phyloP scores from a whole-genome alignment of 257 asterid species.

The Solanum corneliomulleri region DNA sequence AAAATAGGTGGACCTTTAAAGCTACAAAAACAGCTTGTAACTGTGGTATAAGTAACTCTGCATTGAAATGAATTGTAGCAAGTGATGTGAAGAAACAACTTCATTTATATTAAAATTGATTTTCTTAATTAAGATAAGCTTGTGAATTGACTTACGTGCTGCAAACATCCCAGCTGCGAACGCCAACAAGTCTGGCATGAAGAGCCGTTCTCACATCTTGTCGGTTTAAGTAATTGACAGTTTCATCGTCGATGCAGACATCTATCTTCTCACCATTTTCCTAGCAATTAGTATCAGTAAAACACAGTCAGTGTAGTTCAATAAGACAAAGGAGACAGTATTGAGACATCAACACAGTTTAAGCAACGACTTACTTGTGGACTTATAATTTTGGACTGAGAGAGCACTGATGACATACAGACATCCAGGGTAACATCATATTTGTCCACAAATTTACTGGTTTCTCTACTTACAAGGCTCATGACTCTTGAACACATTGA shows the following conservation, averaged over 20 bases:
- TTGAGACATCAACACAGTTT: neutral
- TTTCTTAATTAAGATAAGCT: neutral
- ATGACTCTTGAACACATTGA: slow-evolving; percentile 36
- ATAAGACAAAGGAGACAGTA: neutral
- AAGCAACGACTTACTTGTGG: slow-evolving; percentile 30
- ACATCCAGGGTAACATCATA: slow-evolving; percentile 70
- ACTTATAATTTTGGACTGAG: slow-evolving; percentile 44
- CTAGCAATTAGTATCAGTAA: slow-evolving; percentile 6
- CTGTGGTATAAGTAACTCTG: neutral
- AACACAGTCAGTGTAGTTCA: neutral
- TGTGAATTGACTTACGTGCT: slow-evolving; percentile 30
- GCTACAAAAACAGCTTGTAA: neutral
- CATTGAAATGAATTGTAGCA: neutral
- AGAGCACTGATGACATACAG: slow-evolving; percentile 51
- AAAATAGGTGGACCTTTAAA: neutral
- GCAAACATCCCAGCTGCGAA: slow-evolving; percentile 50
- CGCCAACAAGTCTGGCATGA: slow-evolving; percentile 59
- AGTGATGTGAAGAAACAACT: neutral
- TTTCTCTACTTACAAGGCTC: slow-evolving; percentile 51
- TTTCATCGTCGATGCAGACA: slow-evolving; percentile 59
- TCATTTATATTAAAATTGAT: neutral
- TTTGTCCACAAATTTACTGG: slow-evolving; percentile 50
- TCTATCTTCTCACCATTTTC: slow-evolving; percentile 40
- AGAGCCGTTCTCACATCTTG: slow-evolving; percentile 49
- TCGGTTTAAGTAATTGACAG: slow-evolving; percentile 43